These are phyloP conservation scores for Dendrobium huoshanense DNA, from an alignment of 106 monocot genomes.

Conservation along the genomic window DNA sequence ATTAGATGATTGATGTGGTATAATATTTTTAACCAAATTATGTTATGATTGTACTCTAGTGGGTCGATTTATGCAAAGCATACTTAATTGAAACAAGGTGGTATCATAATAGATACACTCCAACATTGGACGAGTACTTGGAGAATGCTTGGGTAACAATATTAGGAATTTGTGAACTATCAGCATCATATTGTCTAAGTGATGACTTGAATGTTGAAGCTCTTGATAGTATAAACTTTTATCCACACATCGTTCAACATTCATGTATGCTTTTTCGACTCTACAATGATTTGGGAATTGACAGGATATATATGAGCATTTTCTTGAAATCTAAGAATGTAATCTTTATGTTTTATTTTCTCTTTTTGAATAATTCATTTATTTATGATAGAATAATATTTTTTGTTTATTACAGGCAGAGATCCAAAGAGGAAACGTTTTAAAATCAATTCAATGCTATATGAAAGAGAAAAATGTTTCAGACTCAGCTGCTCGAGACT, in stretches of 20 bases:
- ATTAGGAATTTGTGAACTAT: neutral
- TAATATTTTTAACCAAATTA: too few species aligned
- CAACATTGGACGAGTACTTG: slow-evolving; percentile 19
- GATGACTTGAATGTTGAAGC: neutral
- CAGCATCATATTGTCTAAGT: neutral
- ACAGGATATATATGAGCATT: neutral
- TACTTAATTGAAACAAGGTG: slow-evolving; percentile 26
- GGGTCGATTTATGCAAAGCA: slow-evolving; percentile 19
- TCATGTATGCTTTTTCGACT: slow-evolving; percentile 5
- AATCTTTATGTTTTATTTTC: too few species aligned
- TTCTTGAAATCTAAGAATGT: too few species aligned
- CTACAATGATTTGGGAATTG: slow-evolving; percentile 14
- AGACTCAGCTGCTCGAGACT: too few species aligned
- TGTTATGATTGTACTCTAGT: slow-evolving; percentile 6
- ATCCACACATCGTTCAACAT: neutral
- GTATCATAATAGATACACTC: slow-evolving; percentile 7
- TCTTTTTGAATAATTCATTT: too few species aligned
- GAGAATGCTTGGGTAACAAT: slow-evolving; percentile 1
- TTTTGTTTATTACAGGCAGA: too few species aligned
- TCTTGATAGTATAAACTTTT: neutral
- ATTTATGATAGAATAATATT: too few species aligned
- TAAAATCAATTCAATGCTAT: too few species aligned
- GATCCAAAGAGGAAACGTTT: too few species aligned
- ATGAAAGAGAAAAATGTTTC: too few species aligned
- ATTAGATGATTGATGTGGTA: too few species aligned